Evolutionary conservation across 495 filamentous ascomycete genomes (phyloP).

Genomic region (Amphirosellinia nigrospora): DNA sequence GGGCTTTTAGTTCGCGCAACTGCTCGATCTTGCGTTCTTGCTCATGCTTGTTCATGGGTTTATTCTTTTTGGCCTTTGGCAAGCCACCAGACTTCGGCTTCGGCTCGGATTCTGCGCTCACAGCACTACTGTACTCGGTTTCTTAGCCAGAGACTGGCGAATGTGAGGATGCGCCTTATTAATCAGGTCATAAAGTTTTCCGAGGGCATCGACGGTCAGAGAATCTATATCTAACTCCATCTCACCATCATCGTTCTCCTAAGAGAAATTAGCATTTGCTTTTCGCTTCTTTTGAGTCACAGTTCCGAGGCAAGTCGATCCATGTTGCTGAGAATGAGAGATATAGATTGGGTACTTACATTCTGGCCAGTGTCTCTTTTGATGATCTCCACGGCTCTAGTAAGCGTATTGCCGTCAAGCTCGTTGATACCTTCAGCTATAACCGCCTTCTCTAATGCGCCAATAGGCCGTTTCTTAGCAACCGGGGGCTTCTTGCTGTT

Average conservation of each 20-base stretch:
- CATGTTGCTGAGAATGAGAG: background rate
- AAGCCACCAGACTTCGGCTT: slow-evolving; percentile 39
- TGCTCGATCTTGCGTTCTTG: slow-evolving; percentile 87
- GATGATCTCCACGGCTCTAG: slow-evolving; percentile 85
- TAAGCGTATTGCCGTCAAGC: slow-evolving; percentile 74
- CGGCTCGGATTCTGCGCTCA: slow-evolving; percentile 32
- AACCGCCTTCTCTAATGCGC: slow-evolving; percentile 82
- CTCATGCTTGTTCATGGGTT: slow-evolving; percentile 95
- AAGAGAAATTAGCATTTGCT: background rate
- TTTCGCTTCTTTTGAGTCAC: background rate
- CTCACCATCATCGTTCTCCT: slow-evolving; percentile 79
- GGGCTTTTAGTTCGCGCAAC: slow-evolving; percentile 66
- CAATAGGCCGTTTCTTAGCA: slow-evolving; percentile 62
- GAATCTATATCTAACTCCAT: slow-evolving; percentile 92
- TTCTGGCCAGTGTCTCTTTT: slow-evolving; percentile 82
- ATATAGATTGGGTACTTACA: slow-evolving; percentile 46
- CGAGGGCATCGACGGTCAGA: slow-evolving; percentile 73
- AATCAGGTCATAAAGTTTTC: slow-evolving; percentile 77
- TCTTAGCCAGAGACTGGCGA: slow-evolving; percentile 35
- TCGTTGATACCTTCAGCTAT: slow-evolving; percentile 81
- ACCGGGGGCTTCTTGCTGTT: slow-evolving; percentile 49
- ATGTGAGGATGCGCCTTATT: slow-evolving; percentile 68
- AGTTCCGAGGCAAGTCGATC: background rate
- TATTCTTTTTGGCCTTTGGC: slow-evolving; percentile 92
- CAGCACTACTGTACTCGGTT: slow-evolving; percentile 42